Base-by-base conservation (phyloP, 106 monocot genomes). In the Hemerocallis citrina region DNA sequence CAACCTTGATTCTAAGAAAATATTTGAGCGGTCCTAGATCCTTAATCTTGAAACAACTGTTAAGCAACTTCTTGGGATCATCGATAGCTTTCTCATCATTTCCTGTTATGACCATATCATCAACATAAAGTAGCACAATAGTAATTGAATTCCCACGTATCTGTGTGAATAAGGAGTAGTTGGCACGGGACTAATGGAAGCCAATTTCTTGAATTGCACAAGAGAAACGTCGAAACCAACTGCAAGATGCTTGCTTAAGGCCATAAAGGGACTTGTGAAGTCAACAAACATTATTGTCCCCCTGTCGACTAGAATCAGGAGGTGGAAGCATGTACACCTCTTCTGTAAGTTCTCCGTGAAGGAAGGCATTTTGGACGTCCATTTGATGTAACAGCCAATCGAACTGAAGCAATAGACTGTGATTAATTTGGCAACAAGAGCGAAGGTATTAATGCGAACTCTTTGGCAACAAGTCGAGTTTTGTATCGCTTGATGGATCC, bases 1-100 rank as follows among this genome's bases (percentile, higher is more conserved):
- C 68, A 1, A 67, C 42, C 12, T 75, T 62, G 1, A 75, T 15
- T 2, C 68, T 68, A 33, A 75, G 20, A 27, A 75, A 75, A 34
- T 62, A 62, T 44, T 69, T 63, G 0, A 56, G 23, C 0, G 4
- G 12, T 0, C 63, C 68, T 6, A 75, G 25, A 19, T 68, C 62
- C 30, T 75, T 75, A 1, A 68, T 44, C n/a, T 7, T 62, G 14
- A 48, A 75, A 75, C 0, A 30, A 33, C 0, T 5, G n/a, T n/a
- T n/a, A n/a, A n/a, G n/a, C n/a, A n/a, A n/a, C n/a, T n/a, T n/a
- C n/a, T n/a, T n/a, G n/a, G n/a, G n/a, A n/a, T n/a, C n/a, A n/a
- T n/a, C n/a, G n/a, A 38, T 38, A 11, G 37, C 37, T 6, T 11
- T 38, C 37, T 6, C n/a, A 28, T 22, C 44, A 45, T n/a, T n/a